Base-by-base conservation (phyloP, 139 green algal species). In the Chlamydomonas sp. region DNA sequence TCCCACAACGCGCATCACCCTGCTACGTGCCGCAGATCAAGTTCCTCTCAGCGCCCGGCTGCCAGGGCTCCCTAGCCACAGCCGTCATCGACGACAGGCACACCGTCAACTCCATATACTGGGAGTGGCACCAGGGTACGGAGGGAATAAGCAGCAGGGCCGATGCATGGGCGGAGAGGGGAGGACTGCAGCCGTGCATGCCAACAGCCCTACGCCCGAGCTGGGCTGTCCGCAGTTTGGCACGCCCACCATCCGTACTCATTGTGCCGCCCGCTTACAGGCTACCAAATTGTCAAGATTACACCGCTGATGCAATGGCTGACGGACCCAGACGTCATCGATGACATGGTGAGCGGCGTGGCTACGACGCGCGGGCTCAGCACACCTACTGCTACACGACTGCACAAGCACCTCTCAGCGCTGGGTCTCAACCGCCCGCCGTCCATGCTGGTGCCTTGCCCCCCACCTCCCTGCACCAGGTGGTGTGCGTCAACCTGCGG, bases 21-120 rank as follows among this genome's bases (percentile, higher is more conserved):
- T 0, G 0, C 31, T 61, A 66, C 62, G 80, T 87, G 49, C 80
- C 80, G 62, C 80, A 87, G 83, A 2, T 87, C 31, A 87, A 87
- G 83, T 58, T 87, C n/a, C 80, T 87, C 76, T 73, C 83, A 79
- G 82, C 82, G 9, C 82, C 77, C 15, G 61, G n/a, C 60, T 86
- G 82, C 71, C 82, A 71, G n/a, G 61, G 60, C 20, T 86, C 82
- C 1, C 31, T 86, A 2, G 1, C 15, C 5, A 57, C 3, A 2
- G 82, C 63, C 0, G 49, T 16, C 61, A 59, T 86, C 69, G 10
- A 20, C 67, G 67, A 59, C 6, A 14, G 59, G 7, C 71, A 9
- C n/a, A 77, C 71, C 20, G 71, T 77, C n/a, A 77, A 20, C 20
- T 59, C 20, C 0, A 59, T 77, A 1, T 77, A 77, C 71, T 77